Percentiles rank a stretch among this genome's conserved stretches.
phyloP scores from a whole-genome alignment of 2,329 filamentous ascomycete genomes.

The Epicoccum nigrum region DNA sequence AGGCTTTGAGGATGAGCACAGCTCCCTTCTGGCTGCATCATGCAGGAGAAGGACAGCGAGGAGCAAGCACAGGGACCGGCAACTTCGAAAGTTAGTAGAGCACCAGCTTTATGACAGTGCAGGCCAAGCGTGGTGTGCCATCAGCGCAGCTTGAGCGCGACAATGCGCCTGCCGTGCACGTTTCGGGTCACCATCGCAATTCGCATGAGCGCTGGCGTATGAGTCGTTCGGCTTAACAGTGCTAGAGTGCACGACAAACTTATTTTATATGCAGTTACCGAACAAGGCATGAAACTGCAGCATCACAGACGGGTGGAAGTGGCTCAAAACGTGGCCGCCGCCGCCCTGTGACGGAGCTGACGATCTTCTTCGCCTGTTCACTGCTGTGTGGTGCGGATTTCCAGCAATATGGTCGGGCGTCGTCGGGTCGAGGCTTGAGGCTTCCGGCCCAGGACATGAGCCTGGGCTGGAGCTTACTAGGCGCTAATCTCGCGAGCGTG shows the following conservation, averaged over 20 bases:
- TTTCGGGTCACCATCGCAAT: conserved; percentile 2
- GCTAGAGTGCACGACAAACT: conserved; percentile 4
- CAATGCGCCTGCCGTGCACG: conserved; percentile 1
- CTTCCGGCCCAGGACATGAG: conserved; percentile 28
- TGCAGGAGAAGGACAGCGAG: conserved; percentile 37
- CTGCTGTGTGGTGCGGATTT: conserved; percentile 30
- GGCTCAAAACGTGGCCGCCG: conserved; percentile 39
- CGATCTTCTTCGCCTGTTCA: conserved; percentile 13
- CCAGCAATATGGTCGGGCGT: conserved; percentile 44
- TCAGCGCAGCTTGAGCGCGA: conserved; percentile 3
- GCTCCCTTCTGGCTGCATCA: conserved; percentile 32
- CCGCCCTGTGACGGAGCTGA: conserved; percentile 21
- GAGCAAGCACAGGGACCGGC: conserved; percentile 7
- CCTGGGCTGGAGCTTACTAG: conserved; percentile 22
- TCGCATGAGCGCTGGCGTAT: conserved; percentile 7
- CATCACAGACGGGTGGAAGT: conserved; percentile 4
- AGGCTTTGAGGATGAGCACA: conserved; percentile 1
- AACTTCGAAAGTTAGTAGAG: conserved; percentile 1
- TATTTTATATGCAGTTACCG: conserved; percentile 6
- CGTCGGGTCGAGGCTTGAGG: conserved; percentile 37
- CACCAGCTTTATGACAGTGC: conserved; percentile 30
- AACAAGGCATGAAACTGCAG: conserved; percentile 8
- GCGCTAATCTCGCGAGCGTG: conserved; percentile 28
- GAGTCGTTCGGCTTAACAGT: conserved; percentile 19
- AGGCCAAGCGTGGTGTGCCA: conserved; percentile 18